Conservation (phyloP, 768 basidiomycete genomes). For the Tylopilus felleus region DNA sequence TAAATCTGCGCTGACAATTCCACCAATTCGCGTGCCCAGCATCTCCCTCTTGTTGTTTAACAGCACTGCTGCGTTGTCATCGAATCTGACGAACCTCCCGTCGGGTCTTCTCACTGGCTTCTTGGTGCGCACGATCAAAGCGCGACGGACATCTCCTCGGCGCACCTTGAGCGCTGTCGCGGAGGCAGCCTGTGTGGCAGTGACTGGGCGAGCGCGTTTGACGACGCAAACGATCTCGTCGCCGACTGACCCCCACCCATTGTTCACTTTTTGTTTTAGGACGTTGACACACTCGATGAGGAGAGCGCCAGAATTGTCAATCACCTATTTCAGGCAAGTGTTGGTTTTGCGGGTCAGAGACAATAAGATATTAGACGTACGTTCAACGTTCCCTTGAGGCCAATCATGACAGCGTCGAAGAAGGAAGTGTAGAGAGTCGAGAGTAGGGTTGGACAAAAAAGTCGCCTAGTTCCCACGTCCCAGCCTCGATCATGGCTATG, state of each 20-base stretch:
- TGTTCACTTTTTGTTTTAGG: slow-evolving; percentile 92
- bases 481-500: background rate
- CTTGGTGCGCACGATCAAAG: slow-evolving; percentile 91
- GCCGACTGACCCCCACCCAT: slow-evolving; percentile 89
- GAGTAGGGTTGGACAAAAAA: slow-evolving; percentile 6
- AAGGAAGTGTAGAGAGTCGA: background rate
- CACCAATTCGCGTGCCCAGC: slow-evolving; percentile 92
- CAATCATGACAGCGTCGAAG: slow-evolving; percentile 65
- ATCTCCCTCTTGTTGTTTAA: slow-evolving; percentile 95
- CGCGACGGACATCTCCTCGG: slow-evolving; percentile 91
- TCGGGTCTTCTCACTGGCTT: slow-evolving; percentile 85
- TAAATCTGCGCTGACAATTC: slow-evolving; percentile 89
- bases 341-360: background rate
- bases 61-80: slow-evolving; percentile 94
- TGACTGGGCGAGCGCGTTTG: slow-evolving; percentile 82
- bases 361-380: slow-evolving; percentile 39
- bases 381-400: slow-evolving; percentile 89
- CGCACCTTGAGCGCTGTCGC: slow-evolving; percentile 87
- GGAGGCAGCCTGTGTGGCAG: slow-evolving; percentile 60
- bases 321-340: slow-evolving; percentile 52
- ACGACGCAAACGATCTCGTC: slow-evolving; percentile 97
- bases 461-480: slow-evolving; percentile 27
- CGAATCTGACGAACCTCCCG: slow-evolving; percentile 84
- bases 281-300: slow-evolving; percentile 96
- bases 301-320: slow-evolving; percentile 96